Base-by-base conservation (phyloP, 352 stramenopile species). In the Globisporangium radiosum region DNA sequence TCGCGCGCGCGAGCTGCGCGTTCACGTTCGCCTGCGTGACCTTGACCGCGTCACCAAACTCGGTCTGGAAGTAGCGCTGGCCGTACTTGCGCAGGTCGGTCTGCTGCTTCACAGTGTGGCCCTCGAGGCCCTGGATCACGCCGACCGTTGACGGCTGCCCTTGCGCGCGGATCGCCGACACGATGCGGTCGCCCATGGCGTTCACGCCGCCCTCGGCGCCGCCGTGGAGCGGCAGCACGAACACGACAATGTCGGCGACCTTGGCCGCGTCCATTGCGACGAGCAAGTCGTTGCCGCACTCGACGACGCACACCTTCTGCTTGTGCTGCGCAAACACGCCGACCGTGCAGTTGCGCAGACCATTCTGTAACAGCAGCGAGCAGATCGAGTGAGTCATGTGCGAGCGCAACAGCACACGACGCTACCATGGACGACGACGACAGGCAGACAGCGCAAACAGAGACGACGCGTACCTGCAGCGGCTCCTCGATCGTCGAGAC, bases 91-190 rank as follows among this genome's bases (percentile, higher is more conserved):
- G 87, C 25, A 92, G 66, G 45, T 96, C 88, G 45, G 50, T 63
- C 68, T 94, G 79, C 15, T 64, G 60, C 69, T 95, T 96, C 53
- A 69, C 37, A 38, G 73, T 72, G 54, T 87, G 79, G 53, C 61
- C 73, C 19, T 96, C 87, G 13, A 96, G 71, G 43, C 88, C 89
- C 59, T 95, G 84, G 55, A 96, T 77, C 25, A 95, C 71, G 13
- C 89, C 89, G 15, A 96, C 78, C 0, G 88, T 85, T 4, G 90
- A 87, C 0, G 93, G 94, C 36, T 98, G 62, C 38, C 95, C 94
- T 63, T 98, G 94, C 11, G 85, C 90, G 56, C 97, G 96, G 51
- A 99, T 74, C 4, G 92, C 90, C 51, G 86, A 92, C 52, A 99
- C 71, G 44, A 98, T 90, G 40, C 81, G 74, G 59, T 97, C 83